Evolutionary conservation across 129 eudicot species (phyloP), one percentile per base, ranked within the genome.

Genomic region (Chrysanthemum lavandulifolium): DNA sequence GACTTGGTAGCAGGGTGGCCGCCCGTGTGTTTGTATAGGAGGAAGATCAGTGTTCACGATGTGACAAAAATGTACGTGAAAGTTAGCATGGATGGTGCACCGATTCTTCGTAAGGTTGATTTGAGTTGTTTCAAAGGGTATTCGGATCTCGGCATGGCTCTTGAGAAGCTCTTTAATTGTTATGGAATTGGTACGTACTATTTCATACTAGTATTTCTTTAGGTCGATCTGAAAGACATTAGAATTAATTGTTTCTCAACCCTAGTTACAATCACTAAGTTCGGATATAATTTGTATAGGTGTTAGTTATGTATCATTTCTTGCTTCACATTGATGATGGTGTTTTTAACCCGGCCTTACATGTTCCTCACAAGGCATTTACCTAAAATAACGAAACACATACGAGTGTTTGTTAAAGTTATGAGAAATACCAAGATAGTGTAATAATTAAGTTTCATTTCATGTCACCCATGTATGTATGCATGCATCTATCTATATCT

Each of bases 11-110:
- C 89, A 14, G 98, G 98, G 82, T 89, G 98, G 98, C 96, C 98
- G 2, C 98, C 96, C 51, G 96, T 92, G 16, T 76, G 96, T 74
- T 69, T 88, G 19, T 82, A 77, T 70, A 78, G 93, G 73, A 80
- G 74, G 82, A 91, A 76, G 73, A 23, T 23, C 25, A 73, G 53
- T 54, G 71, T 61, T n/a, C 69, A 61, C 3, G 82, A 82, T 3
- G 29, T 13, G 62, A 56, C 21, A 10, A 45, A 82, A 73, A 82
- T 67, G 85, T 85, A 87, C 56, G 91, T 92, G 78, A 92, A 92
- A 75, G 93, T 92, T 5, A 85, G 98, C 81, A 89, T 89, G 98
- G 98, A 92, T 68, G 96, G 98, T 6, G 89, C 84, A 1, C 96
- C 98, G 0, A 81, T 85, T 80, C 91, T 92, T 73, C 66, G 98